A percentile compares a stretch with the other conserved stretches of the same genome.
Evolutionary conservation across 140 eudicot genomes (phyloP).

Genomic region (Oenanthe javanica): DNA sequence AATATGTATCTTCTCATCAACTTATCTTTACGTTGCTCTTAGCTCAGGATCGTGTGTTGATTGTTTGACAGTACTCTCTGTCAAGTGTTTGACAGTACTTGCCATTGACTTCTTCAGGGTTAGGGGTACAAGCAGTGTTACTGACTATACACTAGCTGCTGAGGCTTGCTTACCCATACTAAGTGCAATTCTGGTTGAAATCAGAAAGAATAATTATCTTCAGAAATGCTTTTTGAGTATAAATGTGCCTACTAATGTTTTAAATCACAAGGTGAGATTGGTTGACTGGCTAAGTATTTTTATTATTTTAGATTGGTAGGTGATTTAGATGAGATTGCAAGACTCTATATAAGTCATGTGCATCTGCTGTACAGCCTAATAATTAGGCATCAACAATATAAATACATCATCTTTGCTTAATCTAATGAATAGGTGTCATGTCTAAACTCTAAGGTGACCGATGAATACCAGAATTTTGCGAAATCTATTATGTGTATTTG

Average conservation of each 20-base stretch:
- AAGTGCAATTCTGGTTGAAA: slow-evolving; percentile 42
- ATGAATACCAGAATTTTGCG: neutral
- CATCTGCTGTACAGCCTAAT: neutral
- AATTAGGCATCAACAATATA: neutral
- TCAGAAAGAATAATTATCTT: slow-evolving; percentile 50
- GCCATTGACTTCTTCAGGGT: slow-evolving; percentile 46
- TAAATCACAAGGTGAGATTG: slow-evolving; percentile 62
- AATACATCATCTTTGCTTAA: neutral
- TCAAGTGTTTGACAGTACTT: neutral
- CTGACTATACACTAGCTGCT: slow-evolving; percentile 75
- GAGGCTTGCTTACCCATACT: slow-evolving; percentile 91
- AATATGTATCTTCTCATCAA: neutral
- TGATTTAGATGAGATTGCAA: neutral
- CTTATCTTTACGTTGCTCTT: neutral
- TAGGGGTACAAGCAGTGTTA: slow-evolving; percentile 45
- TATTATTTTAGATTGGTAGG: neutral
- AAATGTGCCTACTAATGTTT: slow-evolving; percentile 71
- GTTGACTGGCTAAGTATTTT: neutral
- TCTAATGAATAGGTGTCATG: neutral
- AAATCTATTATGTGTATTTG: neutral
- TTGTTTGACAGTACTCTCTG: neutral
- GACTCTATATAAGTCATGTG: neutral
- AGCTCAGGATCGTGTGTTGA: neutral
- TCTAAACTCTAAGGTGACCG: no score
- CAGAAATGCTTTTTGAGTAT: slow-evolving; percentile 63